These are phyloP conservation scores for Helianthus tuberosus DNA, from an alignment of 129 eudicot genomes.

Conservation along the genomic window DNA sequence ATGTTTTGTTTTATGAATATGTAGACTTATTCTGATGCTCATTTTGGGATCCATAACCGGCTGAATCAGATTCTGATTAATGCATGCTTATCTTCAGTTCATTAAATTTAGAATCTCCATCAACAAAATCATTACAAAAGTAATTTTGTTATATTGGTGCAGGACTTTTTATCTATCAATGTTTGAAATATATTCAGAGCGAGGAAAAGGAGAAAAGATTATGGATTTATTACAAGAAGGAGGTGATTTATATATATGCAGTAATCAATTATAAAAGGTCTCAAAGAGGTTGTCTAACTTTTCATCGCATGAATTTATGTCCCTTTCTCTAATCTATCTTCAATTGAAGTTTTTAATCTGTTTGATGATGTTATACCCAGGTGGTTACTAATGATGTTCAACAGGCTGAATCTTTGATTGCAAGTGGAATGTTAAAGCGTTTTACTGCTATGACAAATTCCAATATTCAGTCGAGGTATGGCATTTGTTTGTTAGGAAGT, in stretches of 20 bases:
- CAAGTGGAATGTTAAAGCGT: conserved; percentile 72
- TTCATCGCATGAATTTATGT: not conserved
- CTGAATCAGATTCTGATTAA: not conserved
- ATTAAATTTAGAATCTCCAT: not conserved
- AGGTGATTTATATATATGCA: conserved; percentile 56
- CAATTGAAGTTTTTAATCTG: conserved; percentile 2
- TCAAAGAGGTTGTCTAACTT: conserved; percentile 59
- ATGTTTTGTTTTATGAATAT: too few species aligned
- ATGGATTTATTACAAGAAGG: conserved; percentile 68
- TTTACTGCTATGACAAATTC: conserved; percentile 84
- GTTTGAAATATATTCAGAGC: conserved; percentile 77
- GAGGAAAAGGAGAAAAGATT: conserved; percentile 66
- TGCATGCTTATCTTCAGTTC: not conserved
- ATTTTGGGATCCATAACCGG: not conserved
- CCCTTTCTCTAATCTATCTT: not conserved
- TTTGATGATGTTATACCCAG: conserved; percentile 38
- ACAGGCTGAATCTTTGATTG: conserved; percentile 76
- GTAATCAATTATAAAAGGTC: conserved; percentile 68
- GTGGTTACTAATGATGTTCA: conserved; percentile 51
- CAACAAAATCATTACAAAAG: not conserved
- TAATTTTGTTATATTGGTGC: conserved; percentile 18
- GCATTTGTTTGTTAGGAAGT: conserved; percentile 5
- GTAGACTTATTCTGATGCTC: too few species aligned
- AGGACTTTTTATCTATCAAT: conserved; percentile 74
- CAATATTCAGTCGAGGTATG: conserved; percentile 81